Percentiles rank a stretch among this genome's conserved stretches.
Conservation (phyloP, 163 green algal species). For the Scenedesmus sp. region DNA sequence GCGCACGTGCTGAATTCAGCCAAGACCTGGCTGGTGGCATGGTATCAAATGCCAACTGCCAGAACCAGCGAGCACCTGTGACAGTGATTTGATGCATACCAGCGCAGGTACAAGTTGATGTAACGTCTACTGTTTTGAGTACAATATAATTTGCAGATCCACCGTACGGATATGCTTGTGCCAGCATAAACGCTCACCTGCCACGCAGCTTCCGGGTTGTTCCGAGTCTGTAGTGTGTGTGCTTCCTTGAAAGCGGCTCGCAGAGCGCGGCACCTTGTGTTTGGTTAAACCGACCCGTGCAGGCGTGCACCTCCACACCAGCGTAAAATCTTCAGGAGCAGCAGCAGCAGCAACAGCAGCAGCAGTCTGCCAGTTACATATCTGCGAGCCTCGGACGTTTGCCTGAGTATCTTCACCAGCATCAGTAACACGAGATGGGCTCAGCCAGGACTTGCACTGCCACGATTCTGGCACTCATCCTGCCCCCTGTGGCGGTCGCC, state of each 20-base stretch:
- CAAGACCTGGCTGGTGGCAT: no score
- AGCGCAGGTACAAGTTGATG: no score
- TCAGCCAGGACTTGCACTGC: not conserved
- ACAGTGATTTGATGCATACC: no score
- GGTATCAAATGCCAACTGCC: no score
- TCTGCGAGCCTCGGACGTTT: no score
- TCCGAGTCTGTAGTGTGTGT: no score
- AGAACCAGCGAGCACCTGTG: no score
- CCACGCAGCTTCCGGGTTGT: not conserved
- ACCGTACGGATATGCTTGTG: not conserved
- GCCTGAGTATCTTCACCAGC: not conserved
- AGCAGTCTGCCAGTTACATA: not conserved
- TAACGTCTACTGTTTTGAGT: not conserved
- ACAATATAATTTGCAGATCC: not conserved
- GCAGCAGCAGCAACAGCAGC: conserved; percentile 1
- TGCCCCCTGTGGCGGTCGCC: conserved; percentile 28
- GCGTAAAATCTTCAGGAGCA: not conserved
- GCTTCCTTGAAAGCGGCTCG: no score
- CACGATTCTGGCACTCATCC: conserved; percentile 31
- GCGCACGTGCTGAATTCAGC: no score
- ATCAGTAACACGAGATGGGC: not conserved
- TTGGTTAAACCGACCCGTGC: not conserved
- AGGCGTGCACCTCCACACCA: not conserved
- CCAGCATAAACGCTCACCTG: not conserved
- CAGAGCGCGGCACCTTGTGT: not conserved